Percentiles rank a stretch among this genome's conserved stretches.
Conservation (phyloP, 371 early-diverging fungal species). For the Capniomyces stellatus region DNA sequence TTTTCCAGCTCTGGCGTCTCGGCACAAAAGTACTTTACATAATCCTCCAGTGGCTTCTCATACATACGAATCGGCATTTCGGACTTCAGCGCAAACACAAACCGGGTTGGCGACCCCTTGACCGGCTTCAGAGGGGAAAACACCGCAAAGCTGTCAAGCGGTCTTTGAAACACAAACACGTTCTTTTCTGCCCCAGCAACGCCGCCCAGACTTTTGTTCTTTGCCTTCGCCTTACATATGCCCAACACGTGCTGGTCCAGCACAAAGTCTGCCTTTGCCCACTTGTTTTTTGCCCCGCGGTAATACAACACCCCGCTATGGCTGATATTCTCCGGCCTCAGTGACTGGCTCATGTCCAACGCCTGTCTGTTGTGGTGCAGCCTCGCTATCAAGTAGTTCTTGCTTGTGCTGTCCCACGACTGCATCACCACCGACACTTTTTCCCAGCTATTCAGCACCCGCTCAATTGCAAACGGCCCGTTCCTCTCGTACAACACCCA, state of each 20-base stretch:
- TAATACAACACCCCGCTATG: slow-evolving; percentile 17
- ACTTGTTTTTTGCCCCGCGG: slow-evolving; percentile 19
- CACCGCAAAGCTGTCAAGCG: slow-evolving; percentile 52
- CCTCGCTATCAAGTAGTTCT: slow-evolving; percentile 56
- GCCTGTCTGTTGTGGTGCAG: slow-evolving; percentile 32
- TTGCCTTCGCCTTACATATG: slow-evolving; percentile 9
- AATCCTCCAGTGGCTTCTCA: slow-evolving; percentile 64
- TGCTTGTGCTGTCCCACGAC: slow-evolving; percentile 54
- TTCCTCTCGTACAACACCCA: slow-evolving; percentile 85
- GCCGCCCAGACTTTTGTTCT: slow-evolving; percentile 8
- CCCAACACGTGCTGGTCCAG: slow-evolving; percentile 14
- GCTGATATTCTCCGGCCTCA: not conserved
- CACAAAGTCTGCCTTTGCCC: slow-evolving; percentile 21
- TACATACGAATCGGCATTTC: slow-evolving; percentile 52
- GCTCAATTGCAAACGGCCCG: slow-evolving; percentile 60
- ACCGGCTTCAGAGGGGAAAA: slow-evolving; percentile 45
- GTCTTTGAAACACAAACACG: slow-evolving; percentile 13
- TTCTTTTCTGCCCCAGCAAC: slow-evolving; percentile 9
- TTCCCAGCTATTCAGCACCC: slow-evolving; percentile 81
- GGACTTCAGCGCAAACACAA: slow-evolving; percentile 67
- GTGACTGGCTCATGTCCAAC: slow-evolving; percentile 8
- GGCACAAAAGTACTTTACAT: slow-evolving; percentile 57
- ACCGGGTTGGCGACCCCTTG: slow-evolving; percentile 54
- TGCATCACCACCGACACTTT: slow-evolving; percentile 54
- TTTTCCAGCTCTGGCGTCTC: slow-evolving; percentile 50